These are phyloP conservation scores for Isatis tinctoria DNA, from an alignment of 345 rosid genomes.

Conservation along the genomic window DNA sequence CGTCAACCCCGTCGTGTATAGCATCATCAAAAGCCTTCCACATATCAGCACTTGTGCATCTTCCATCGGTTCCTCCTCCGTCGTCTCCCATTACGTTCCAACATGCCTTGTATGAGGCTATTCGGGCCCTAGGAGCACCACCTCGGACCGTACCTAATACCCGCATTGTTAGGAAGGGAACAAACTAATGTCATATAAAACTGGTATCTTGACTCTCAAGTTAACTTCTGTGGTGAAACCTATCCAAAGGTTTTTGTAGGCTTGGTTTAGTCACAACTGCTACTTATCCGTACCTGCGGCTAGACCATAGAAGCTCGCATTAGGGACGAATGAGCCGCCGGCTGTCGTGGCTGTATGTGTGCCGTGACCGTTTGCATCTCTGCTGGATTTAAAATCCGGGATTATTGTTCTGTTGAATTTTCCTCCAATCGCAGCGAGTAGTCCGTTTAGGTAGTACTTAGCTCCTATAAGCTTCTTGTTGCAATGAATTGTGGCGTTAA, in stretches of 20 bases:
- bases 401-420: conserved; percentile 26
- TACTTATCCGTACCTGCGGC: conserved; percentile 27
- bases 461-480: conserved; percentile 58
- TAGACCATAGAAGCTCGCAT: conserved; percentile 39
- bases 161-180: neutral
- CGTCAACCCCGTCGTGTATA: conserved; percentile 51
- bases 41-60: conserved; percentile 37
- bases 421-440: conserved; percentile 25
- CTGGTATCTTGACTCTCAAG: neutral
- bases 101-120: conserved; percentile 52
- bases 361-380: conserved; percentile 53
- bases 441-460: conserved; percentile 38
- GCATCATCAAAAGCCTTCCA: conserved; percentile 51
- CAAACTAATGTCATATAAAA: neutral
- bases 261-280: too few relatives aligned
- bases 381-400: conserved; percentile 36
- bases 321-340: conserved; percentile 44
- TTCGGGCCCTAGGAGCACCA: conserved; percentile 42
- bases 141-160: conserved; percentile 29
- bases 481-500: conserved; percentile 32
- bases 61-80: neutral
- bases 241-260: neutral
- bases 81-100: conserved; percentile 21
- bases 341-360: conserved; percentile 49
- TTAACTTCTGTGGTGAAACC: neutral